Percentiles rank a stretch among this genome's conserved stretches.
These are phyloP conservation scores for Dysphania ambrosioides DNA, from an alignment of 148 eudicot genomes.

Conservation along the genomic window DNA sequence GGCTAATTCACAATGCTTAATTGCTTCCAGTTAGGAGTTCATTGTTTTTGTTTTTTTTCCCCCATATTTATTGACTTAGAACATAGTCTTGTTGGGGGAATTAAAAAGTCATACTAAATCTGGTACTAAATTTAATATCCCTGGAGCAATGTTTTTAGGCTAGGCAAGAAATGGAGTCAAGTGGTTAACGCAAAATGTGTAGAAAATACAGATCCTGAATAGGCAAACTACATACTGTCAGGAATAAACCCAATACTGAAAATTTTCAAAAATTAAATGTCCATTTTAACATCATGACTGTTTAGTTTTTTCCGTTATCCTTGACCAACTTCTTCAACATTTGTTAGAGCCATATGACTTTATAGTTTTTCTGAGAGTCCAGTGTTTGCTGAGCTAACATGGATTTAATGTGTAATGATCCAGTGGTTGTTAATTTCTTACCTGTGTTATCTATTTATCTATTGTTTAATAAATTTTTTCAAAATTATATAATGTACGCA, in stretches of 20 bases:
- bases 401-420: no score
- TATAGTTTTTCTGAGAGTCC: neutral
- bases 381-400: neutral
- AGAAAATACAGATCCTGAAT: neutral
- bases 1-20: constrained; percentile 7
- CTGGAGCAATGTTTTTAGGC: neutral
- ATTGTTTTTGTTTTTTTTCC: neutral
- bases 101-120: neutral
- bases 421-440: no score
- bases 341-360: neutral
- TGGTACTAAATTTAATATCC: neutral
- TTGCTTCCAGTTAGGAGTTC: constrained; percentile 3
- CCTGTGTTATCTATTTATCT: neutral
- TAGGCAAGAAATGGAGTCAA: neutral
- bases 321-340: neutral
- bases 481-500: constrained; percentile 27
- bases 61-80: neutral
- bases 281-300: neutral
- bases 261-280: neutral
- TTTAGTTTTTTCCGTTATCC: neutral
- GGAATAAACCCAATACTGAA: neutral
- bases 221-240: neutral
- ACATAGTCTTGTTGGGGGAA: neutral
- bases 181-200: neutral
- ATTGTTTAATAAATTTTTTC: constrained; percentile 10